A percentile compares a stretch with the other conserved stretches of the same genome.
Evolutionary conservation across 305 asterid genomes (phyloP).

Genomic region (Fraxinus floribunda): DNA sequence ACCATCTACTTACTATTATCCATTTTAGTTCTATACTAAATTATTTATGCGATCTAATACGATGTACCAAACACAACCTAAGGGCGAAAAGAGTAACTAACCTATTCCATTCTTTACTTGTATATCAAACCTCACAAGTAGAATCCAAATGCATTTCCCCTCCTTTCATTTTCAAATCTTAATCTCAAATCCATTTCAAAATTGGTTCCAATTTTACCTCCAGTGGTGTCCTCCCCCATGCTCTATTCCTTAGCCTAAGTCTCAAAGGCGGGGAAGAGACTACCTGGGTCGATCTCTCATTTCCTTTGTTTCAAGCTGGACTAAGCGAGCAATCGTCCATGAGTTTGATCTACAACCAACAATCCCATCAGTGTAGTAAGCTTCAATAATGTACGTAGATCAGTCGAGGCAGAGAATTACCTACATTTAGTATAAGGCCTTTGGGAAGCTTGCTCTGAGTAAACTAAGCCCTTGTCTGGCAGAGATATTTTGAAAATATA

Average conservation of each 20-base stretch:
- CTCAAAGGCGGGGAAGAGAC: neutral
- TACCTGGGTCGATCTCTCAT: neutral
- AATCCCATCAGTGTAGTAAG: neutral
- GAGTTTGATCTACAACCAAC: neutral
- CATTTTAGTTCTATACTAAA: neutral
- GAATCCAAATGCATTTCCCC: neutral
- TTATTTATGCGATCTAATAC: neutral
- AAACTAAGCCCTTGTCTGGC: neutral
- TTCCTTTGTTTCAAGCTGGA: neutral
- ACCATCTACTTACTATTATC: neutral
- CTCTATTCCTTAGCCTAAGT: neutral
- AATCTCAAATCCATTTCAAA: neutral
- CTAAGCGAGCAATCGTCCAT: neutral
- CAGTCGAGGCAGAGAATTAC: neutral
- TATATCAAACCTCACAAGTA: neutral
- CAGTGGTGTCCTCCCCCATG: neutral
- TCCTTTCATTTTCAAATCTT: neutral
- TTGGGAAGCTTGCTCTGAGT: neutral
- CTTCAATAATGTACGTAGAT: neutral
- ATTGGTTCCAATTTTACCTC: neutral
- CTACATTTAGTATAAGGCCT: neutral
- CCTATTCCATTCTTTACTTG: neutral
- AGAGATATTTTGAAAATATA: neutral
- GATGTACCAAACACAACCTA: neutral
- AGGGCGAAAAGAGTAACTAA: neutral